These are phyloP conservation scores for Cryptococcus sp. DNA, from an alignment of 1,284 basidiomycete species.

Conservation along the genomic window DNA sequence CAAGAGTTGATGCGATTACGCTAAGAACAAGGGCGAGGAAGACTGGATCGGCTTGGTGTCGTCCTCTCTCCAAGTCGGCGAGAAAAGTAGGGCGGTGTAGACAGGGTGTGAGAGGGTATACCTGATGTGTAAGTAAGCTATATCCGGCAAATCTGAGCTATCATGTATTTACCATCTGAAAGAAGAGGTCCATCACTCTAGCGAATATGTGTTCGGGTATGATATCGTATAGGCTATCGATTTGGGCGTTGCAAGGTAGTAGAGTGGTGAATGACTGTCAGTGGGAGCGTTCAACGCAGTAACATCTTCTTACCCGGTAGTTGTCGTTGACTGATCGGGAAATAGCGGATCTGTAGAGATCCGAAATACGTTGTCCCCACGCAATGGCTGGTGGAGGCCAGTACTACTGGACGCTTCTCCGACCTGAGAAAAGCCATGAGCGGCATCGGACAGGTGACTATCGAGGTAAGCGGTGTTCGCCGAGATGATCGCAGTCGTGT, in stretches of 20 bases:
- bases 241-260: slow-evolving; percentile 7
- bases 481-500: no score
- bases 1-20: slow-evolving; percentile 39
- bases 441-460: slow-evolving; percentile 38
- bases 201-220: slow-evolving; percentile 33
- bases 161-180: slow-evolving; percentile 39
- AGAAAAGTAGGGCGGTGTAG: slow-evolving; percentile 43
- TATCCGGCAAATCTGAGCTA: not conserved
- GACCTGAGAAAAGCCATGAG: slow-evolving; percentile 22
- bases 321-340: no score
- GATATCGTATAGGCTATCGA: slow-evolving; percentile 41
- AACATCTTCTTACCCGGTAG: no score
- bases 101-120: slow-evolving; percentile 41
- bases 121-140: slow-evolving; percentile 5
- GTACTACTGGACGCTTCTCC: no score
- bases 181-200: slow-evolving; percentile 44
- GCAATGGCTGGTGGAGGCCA: no score
- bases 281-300: no score
- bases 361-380: no score
- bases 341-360: no score
- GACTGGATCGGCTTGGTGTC: slow-evolving; percentile 38
- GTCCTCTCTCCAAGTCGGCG: slow-evolving; percentile 30
- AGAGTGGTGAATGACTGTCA: not conserved
- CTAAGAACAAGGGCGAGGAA: slow-evolving; percentile 39
- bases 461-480: not conserved